Evolutionary conservation across 1,139 yeast species (phyloP).

Genomic region (Suhomyces maxii): DNA sequence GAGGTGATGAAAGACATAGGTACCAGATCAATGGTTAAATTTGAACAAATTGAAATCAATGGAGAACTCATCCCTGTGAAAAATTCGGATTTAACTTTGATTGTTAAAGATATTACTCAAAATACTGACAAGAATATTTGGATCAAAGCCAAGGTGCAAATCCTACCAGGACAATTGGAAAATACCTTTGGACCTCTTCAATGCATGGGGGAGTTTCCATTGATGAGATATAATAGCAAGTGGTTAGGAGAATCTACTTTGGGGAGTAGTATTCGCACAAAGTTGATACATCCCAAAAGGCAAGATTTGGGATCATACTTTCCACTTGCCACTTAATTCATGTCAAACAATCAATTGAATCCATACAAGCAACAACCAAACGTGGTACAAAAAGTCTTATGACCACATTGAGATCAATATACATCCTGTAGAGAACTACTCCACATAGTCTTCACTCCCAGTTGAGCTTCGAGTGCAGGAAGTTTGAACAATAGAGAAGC

Average conservation of each 20-base stretch:
- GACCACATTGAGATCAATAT: too few species aligned
- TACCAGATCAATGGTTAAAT: conserved; percentile 20
- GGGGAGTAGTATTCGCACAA: background rate
- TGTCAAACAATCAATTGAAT: too few species aligned
- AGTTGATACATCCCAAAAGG: background rate
- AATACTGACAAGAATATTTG: conserved; percentile 18
- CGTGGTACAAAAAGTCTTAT: too few species aligned
- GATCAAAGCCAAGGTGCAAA: conserved; percentile 15
- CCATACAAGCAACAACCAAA: too few species aligned
- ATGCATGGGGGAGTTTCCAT: conserved; percentile 11
- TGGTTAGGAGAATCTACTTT: conserved; percentile 14
- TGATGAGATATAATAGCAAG: conserved; percentile 12
- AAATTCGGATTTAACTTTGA: conserved; percentile 11
- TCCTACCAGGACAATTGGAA: conserved; percentile 5
- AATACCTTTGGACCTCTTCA: conserved; percentile 4
- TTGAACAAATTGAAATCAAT: conserved; percentile 26
- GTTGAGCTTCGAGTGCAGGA: too few species aligned
- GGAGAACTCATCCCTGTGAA: conserved; percentile 18
- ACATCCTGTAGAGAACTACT: too few species aligned
- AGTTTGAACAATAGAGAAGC: too few species aligned
- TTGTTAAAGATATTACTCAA: conserved; percentile 19
- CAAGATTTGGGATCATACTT: background rate
- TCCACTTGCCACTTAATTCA: background rate
- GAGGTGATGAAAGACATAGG: conserved; percentile 22
- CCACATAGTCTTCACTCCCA: too few species aligned